Percentiles rank a stretch among this genome's conserved stretches.
These are phyloP conservation scores for Lachnellula occidentalis DNA, from an alignment of 2,329 filamentous ascomycete species.

Conservation along the genomic window DNA sequence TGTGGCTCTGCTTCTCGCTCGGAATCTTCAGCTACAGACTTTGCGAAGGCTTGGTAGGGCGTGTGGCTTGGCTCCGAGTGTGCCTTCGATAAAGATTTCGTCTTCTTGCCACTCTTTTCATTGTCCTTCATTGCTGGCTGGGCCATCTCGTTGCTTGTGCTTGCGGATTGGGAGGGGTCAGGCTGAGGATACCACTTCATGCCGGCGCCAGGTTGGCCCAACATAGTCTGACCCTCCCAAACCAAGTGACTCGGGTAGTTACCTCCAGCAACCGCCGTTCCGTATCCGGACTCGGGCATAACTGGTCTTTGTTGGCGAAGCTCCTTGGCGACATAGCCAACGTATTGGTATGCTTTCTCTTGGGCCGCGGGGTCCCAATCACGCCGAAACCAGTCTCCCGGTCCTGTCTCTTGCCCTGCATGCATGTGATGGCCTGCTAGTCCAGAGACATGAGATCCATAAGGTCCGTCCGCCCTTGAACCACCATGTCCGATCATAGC, in stretches of 20 bases:
- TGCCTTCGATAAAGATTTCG: neutral
- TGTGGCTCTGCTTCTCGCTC: neutral
- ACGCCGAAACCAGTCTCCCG: neutral
- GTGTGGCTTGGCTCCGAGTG: neutral
- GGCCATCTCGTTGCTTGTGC: neutral
- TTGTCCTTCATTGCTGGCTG: neutral
- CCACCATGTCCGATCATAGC: neutral
- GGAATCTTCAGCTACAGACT: neutral
- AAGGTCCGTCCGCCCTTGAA: neutral
- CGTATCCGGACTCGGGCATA: slow-evolving; percentile 2
- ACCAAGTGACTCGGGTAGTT: neutral
- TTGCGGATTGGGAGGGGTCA: neutral
- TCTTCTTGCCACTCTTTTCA: neutral
- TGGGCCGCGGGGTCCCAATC: slow-evolving; percentile 1
- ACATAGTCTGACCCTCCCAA: slow-evolving; percentile 2
- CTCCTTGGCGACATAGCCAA: slow-evolving; percentile 10
- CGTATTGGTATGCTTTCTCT: slow-evolving; percentile 11
- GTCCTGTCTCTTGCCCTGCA: neutral
- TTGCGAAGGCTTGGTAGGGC: neutral
- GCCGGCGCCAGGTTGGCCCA: slow-evolving; percentile 14
- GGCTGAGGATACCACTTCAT: slow-evolving; percentile 21
- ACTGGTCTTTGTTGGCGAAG: neutral
- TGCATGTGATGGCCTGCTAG: neutral
- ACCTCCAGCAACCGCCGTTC: slow-evolving; percentile 6
- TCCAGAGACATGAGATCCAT: neutral